Percentiles rank a stretch among this genome's conserved stretches.
These are phyloP conservation scores for Bigelowiella natans DNA, from an alignment of 78 protist genomes.

Conservation along the genomic window DNA sequence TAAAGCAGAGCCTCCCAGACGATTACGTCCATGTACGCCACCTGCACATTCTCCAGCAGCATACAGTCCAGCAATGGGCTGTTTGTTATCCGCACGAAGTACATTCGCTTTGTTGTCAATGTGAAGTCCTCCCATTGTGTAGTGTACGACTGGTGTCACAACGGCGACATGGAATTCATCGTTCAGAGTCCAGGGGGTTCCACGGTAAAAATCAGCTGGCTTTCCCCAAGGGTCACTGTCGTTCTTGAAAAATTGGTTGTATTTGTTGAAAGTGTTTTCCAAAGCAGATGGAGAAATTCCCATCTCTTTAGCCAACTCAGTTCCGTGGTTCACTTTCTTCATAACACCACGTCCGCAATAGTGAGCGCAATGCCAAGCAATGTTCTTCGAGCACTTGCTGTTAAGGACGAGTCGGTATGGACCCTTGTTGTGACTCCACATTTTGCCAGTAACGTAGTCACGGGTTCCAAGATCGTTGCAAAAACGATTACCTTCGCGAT, in stretches of 20 bases:
- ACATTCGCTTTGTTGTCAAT: neutral
- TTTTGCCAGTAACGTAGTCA: constrained; percentile 50
- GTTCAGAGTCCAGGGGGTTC: neutral
- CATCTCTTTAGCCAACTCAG: neutral
- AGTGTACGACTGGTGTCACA: constrained; percentile 69
- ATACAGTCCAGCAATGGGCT: constrained; percentile 51
- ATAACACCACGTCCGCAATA: neutral
- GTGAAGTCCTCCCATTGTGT: constrained; percentile 64
- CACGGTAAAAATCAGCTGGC: neutral
- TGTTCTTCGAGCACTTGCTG: neutral
- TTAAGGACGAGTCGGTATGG: constrained; percentile 8
- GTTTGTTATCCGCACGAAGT: neutral
- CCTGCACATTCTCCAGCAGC: constrained; percentile 78
- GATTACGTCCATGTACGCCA: constrained; percentile 77
- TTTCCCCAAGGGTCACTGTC: constrained; percentile 8
- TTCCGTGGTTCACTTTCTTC: neutral
- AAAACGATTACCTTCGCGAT: constrained; percentile 37
- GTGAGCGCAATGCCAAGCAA: neutral
- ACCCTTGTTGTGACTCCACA: constrained; percentile 18
- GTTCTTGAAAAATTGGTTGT: neutral
- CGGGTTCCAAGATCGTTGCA: constrained; percentile 58
- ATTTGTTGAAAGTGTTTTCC: neutral
- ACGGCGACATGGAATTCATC: constrained; percentile 19
- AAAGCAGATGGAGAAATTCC: neutral
- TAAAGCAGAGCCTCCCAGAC: constrained; percentile 74